These are phyloP conservation scores for Paraphaeosphaeria minitans DNA, from an alignment of 2,329 filamentous ascomycete species.

Conservation along the genomic window DNA sequence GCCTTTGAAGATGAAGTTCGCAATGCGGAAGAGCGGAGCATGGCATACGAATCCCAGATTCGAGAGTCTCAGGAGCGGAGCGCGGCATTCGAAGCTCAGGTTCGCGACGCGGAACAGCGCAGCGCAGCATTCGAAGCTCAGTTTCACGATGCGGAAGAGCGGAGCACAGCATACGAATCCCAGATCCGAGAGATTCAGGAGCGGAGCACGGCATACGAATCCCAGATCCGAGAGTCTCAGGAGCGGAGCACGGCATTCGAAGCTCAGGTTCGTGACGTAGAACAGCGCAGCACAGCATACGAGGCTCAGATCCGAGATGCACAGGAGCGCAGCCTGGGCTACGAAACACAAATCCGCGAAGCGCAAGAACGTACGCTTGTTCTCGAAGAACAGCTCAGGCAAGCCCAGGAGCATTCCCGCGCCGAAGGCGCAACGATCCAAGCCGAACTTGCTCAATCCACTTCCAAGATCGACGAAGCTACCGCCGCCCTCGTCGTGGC, in stretches of 20 bases:
- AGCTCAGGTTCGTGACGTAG: conserved; percentile 25
- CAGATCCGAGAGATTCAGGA: conserved; percentile 39
- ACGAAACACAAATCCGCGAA: conserved; percentile 41
- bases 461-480: conserved; percentile 37
- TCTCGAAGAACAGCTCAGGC: conserved; percentile 40
- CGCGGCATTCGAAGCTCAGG: conserved; percentile 30
- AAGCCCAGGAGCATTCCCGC: conserved; percentile 44
- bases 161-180: conserved; percentile 26
- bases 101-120: conserved; percentile 28
- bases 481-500: conserved; percentile 31
- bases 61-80: conserved; percentile 29
- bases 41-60: conserved; percentile 25
- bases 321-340: conserved; percentile 29
- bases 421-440: conserved; percentile 43
- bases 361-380: conserved; percentile 39
- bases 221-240: conserved; percentile 26
- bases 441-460: conserved; percentile 42
- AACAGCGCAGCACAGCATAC: conserved; percentile 32
- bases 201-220: conserved; percentile 29
- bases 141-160: conserved; percentile 36
- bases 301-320: conserved; percentile 28
- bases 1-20: conserved; percentile 32
- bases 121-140: conserved; percentile 38
- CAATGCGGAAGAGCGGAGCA: conserved; percentile 37
- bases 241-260: conserved; percentile 34